A percentile compares a stretch with the other conserved stretches of the same genome.
Evolutionary conservation across 129 eudicot species (phyloP).

Genomic region (Flaveria robusta): DNA sequence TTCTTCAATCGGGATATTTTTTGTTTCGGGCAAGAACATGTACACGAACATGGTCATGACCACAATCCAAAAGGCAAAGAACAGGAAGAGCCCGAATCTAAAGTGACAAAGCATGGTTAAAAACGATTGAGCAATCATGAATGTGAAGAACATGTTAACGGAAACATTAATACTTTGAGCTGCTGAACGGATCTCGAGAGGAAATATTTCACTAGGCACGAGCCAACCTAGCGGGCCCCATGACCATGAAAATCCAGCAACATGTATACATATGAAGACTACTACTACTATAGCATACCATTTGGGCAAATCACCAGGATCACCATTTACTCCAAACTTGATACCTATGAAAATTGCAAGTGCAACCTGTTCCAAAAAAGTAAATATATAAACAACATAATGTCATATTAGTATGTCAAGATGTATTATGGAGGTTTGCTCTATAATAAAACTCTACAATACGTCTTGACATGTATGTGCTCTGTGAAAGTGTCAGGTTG

Average conservation of each 20-base stretch:
- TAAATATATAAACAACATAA: not conserved
- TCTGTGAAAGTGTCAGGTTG: not conserved
- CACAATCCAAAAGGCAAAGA: slow-evolving; percentile 65
- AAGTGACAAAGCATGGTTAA: slow-evolving; percentile 75
- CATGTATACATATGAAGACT: slow-evolving; percentile 72
- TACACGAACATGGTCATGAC: slow-evolving; percentile 61
- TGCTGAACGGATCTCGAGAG: slow-evolving; percentile 77
- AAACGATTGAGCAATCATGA: slow-evolving; percentile 67
- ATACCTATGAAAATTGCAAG: slow-evolving; percentile 64
- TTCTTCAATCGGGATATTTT: slow-evolving; percentile 84
- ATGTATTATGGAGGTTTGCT: not conserved
- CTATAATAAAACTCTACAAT: not conserved
- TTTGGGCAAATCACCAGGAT: slow-evolving; percentile 51
- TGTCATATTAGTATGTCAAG: not conserved
- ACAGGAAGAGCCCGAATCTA: slow-evolving; percentile 76
- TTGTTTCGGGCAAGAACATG: slow-evolving; percentile 88
- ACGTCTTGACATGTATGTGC: not conserved
- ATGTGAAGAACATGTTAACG: slow-evolving; percentile 89
- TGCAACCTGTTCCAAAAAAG: slow-evolving; percentile 42
- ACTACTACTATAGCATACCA: slow-evolving; percentile 82
- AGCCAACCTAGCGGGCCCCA: slow-evolving; percentile 97
- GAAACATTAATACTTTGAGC: slow-evolving; percentile 88
- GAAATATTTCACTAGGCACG: slow-evolving; percentile 89
- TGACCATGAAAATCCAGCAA: slow-evolving; percentile 90
- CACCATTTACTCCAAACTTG: slow-evolving; percentile 69